These are phyloP conservation scores for Ascochyta viciae-villosae DNA, from an alignment of 2,329 filamentous ascomycete genomes.

Conservation along the genomic window DNA sequence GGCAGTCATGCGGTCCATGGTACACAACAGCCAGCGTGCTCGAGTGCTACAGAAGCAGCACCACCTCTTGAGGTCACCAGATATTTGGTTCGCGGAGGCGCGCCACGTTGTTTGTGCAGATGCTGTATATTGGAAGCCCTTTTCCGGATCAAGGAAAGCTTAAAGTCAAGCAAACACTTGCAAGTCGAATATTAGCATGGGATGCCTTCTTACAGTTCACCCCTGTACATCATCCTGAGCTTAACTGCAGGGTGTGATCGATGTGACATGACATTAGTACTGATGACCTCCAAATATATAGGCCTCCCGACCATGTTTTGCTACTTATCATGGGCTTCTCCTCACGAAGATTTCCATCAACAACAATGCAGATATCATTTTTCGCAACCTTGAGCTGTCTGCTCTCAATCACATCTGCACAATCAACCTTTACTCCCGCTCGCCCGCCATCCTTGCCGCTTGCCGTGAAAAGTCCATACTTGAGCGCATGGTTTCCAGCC, in stretches of 20 bases:
- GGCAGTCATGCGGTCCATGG: background rate
- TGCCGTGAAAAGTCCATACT: slow-evolving; percentile 59
- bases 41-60: background rate
- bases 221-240: background rate
- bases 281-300: background rate
- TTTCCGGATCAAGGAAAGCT: background rate
- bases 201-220: background rate
- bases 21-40: background rate
- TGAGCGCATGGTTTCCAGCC: slow-evolving; percentile 64
- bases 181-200: background rate
- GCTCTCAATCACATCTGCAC: slow-evolving; percentile 20
- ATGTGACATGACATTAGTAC: background rate
- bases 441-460: slow-evolving; percentile 63
- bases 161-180: background rate
- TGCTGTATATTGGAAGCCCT: background rate
- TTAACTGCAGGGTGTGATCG: background rate
- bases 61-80: background rate
- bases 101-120: background rate
- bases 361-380: slow-evolving; percentile 30
- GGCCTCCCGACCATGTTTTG: background rate
- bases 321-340: background rate
- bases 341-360: background rate
- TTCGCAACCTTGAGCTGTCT: slow-evolving; percentile 27
- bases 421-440: slow-evolving; percentile 68
- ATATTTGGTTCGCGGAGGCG: background rate